Base-by-base conservation (phyloP, 495 filamentous ascomycete species). In the Penicillium lividum region DNA sequence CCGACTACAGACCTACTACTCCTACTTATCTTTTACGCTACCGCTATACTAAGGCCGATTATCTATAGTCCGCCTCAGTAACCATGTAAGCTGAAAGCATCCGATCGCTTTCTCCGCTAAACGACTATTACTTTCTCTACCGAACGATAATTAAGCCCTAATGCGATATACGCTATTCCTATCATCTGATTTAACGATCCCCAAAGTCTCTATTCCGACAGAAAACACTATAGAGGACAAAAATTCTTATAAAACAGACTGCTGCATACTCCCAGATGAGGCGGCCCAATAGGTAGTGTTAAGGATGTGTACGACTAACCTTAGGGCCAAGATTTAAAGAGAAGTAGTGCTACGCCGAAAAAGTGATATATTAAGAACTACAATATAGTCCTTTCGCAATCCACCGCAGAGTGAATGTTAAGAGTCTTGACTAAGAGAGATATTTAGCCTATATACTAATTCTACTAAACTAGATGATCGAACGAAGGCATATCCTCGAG, bases 401-500 rank as follows among this genome's bases (percentile, higher is more conserved):
- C 30, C 30, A 31, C 30, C 30, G 7, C 7, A 31, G 30, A 31
- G 30, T 31, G 7, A 31, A 31, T 31, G 7, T 31, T 31, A 31
- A 31, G 30, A 31, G 30, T 36, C 34, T 36, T 36, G 9, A 36
- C 9, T 7, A 9, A 36, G 7, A 36, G 34, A 7, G 34, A 36
- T 7, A 9, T 36, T 36, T 36, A 13, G 34, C 34, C 34, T 36
- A 13, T 13, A 36, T 36, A 9, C 34, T 36, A 36, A 5, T 36
- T 36, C 34, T 36, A 36, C 10, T 13, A 36, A 9, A 36, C 34
- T 44, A 44, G 42, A 44, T n/a, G n/a, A 44, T 44, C n/a, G n/a
- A 44, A 44, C 22, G n/a, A 18, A 44, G 5, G 42, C 42, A n/a
- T 44, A n/a, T 44, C 42, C 42, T 44, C n/a, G 42, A 44, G 42